phyloP scores from a whole-genome alignment of 768 basidiomycete species.

The Dioszegia hungarica region DNA sequence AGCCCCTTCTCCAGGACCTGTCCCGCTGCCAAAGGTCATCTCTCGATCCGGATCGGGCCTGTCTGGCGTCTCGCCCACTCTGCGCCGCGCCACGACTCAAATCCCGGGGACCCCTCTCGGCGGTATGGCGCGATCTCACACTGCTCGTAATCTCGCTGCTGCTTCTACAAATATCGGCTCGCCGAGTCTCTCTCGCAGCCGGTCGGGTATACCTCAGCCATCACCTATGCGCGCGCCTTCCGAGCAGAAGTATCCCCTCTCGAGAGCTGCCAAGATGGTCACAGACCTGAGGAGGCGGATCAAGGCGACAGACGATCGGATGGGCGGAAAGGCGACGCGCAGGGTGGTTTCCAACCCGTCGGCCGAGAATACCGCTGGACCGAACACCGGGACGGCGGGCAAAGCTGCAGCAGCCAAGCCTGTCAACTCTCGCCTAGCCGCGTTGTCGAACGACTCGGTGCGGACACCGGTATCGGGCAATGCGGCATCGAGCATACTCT shows the following conservation, averaged over 20 bases:
- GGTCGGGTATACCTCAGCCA: conserved; percentile 11
- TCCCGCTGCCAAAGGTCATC: not conserved
- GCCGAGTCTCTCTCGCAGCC: conserved; percentile 17
- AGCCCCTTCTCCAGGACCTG: not conserved
- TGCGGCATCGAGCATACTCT: conserved; percentile 5
- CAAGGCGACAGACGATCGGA: conserved; percentile 39
- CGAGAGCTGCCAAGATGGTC: conserved; percentile 24
- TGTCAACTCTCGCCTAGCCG: not conserved
- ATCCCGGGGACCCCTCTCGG: conserved; percentile 23
- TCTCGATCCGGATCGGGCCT: conserved; percentile 4
- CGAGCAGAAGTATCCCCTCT: not conserved
- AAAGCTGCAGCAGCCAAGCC: not conserved
- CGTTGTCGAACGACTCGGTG: not conserved
- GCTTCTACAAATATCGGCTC: conserved; percentile 12
- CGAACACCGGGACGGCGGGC: no score
- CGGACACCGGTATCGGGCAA: not conserved
- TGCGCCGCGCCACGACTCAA: conserved; percentile 13
- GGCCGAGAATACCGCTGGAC: not conserved
- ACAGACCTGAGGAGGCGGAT: conserved; percentile 36
- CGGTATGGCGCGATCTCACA: conserved; percentile 18
- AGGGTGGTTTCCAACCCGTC: conserved; percentile 5
- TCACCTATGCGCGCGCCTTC: conserved; percentile 4
- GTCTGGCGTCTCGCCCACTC: conserved; percentile 18
- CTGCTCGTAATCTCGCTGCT: conserved; percentile 27
- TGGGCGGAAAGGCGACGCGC: conserved; percentile 25